These are phyloP conservation scores for Paragyromitra xinjiangensis DNA, from an alignment of 495 filamentous ascomycete genomes.

Conservation along the genomic window DNA sequence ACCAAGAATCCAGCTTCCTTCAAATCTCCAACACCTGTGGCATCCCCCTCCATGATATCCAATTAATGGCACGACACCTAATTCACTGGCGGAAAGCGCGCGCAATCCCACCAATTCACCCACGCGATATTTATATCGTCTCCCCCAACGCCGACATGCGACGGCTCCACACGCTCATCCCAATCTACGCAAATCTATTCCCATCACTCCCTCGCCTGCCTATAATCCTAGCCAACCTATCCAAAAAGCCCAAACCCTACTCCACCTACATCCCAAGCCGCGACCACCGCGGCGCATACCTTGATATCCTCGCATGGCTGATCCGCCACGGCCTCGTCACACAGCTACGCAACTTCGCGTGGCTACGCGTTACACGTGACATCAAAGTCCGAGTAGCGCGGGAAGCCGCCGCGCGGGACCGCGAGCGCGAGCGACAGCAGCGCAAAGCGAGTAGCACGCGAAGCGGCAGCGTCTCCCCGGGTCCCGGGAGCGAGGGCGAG, in stretches of 20 bases:
- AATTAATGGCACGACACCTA: constrained; percentile 85
- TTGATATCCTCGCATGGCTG: constrained; percentile 90
- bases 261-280: constrained; percentile 83
- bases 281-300: constrained; percentile 84
- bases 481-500: constrained; percentile 15
- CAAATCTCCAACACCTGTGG: constrained; percentile 78
- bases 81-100: constrained; percentile 94
- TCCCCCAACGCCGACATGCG: constrained; percentile 88
- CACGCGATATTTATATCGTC: constrained; percentile 89
- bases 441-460: constrained; percentile 4
- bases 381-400: constrained; percentile 63
- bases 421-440: not conserved
- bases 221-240: constrained; percentile 82
- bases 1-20: constrained; percentile 64
- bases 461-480: constrained; percentile 11
- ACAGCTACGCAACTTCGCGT: constrained; percentile 86
- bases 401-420: constrained; percentile 13
- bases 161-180: constrained; percentile 70
- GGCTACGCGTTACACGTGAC: constrained; percentile 68
- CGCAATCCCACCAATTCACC: constrained; percentile 88
- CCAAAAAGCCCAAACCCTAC: constrained; percentile 78
- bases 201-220: constrained; percentile 81
- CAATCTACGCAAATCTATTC: constrained; percentile 78
- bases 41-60: constrained; percentile 79
- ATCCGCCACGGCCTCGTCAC: constrained; percentile 91